Base-by-base conservation (phyloP, 495 filamentous ascomycete genomes). In the Stereocaulon alpinum region DNA sequence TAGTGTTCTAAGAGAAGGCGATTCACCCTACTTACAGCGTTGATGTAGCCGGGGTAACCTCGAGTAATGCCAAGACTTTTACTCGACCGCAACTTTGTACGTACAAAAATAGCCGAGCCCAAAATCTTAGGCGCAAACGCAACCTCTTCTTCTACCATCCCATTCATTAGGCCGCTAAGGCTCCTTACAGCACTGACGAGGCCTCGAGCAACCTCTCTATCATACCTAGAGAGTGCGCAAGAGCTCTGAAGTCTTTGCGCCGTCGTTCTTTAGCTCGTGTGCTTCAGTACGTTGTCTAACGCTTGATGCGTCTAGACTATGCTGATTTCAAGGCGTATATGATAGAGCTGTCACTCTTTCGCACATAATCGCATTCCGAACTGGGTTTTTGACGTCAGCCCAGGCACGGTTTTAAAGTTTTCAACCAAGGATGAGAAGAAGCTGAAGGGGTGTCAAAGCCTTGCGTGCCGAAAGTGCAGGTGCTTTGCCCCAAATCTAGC, bases 231-330 rank as follows among this genome's bases (percentile, higher is more conserved):
- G 61, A 40, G 50, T 63, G 61, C 56, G 61, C 57, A 63, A 56
- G 60, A 63, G 61, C 48, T 57, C 61, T 66, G 40, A 15, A 30
- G 45, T 54, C 41, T 42, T 64, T 62, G 61, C 64, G 58, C 57
- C 44, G 64, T 49, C 64, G 51, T 59, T 66, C 64, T 12, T 66
- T 66, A 37, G 42, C 40, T 59, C 34, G 34, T 60, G 60, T 56
- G 55, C 52, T 44, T 55, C 62, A 60, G 62, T 63, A 64, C 54
- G 61, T 66, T 49, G 51, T 45, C 55, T 29, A 29, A 52, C 63
- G 62, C 65, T 56, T 64, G 42, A 59, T 67, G 61, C 59, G 64
- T 59, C 58, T 59, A 58, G 43, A 56, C 60, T 42, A 44, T 58
- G 58, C 64, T 66, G 61, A 66, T 61, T 32, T 55, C 27, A 55